phyloP scores from a whole-genome alignment of 768 basidiomycete species.

The Tylopilus sp. region DNA sequence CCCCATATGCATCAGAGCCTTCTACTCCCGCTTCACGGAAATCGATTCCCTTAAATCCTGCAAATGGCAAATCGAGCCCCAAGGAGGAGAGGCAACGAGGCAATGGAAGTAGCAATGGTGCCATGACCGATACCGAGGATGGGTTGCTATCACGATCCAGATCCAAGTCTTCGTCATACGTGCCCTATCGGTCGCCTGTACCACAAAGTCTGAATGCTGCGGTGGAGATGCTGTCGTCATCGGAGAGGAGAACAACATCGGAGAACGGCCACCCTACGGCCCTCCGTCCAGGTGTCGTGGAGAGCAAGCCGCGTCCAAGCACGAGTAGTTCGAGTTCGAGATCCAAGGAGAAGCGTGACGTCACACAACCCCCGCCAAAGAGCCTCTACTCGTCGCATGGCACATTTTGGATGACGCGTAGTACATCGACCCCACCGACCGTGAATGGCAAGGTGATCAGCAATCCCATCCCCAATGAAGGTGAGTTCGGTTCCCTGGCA shows the following conservation, averaged over 20 bases:
- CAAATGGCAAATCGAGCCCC: slow-evolving; percentile 32
- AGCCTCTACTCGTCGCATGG: slow-evolving; percentile 39
- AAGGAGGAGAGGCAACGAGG: slow-evolving; percentile 33
- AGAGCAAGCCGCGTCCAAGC: slow-evolving; percentile 31
- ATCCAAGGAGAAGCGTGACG: slow-evolving; percentile 30
- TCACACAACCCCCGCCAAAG: slow-evolving; percentile 43
- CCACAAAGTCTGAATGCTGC: slow-evolving; percentile 75
- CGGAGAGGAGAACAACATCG: slow-evolving; percentile 29
- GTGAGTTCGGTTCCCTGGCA: slow-evolving; percentile 36
- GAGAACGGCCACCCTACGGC: slow-evolving; percentile 24
- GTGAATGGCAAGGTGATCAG: slow-evolving; percentile 67
- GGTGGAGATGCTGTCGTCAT: slow-evolving; percentile 52
- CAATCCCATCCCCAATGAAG: slow-evolving; percentile 64
- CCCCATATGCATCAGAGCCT: slow-evolving; percentile 61
- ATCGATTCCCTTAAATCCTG: slow-evolving; percentile 33
- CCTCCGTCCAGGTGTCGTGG: slow-evolving; percentile 16
- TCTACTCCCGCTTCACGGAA: slow-evolving; percentile 55
- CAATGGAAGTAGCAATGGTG: slow-evolving; percentile 25
- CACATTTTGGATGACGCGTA: slow-evolving; percentile 33
- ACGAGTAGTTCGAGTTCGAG: slow-evolving; percentile 28
- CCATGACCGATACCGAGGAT: slow-evolving; percentile 29
- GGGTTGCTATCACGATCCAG: slow-evolving; percentile 45
- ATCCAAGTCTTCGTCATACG: slow-evolving; percentile 53
- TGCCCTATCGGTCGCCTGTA: slow-evolving; percentile 50
- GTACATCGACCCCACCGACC: slow-evolving; percentile 38